Evolutionary conservation across 495 filamentous ascomycete genomes (phyloP).

Genomic region (Hypomontagnella monticulosa): DNA sequence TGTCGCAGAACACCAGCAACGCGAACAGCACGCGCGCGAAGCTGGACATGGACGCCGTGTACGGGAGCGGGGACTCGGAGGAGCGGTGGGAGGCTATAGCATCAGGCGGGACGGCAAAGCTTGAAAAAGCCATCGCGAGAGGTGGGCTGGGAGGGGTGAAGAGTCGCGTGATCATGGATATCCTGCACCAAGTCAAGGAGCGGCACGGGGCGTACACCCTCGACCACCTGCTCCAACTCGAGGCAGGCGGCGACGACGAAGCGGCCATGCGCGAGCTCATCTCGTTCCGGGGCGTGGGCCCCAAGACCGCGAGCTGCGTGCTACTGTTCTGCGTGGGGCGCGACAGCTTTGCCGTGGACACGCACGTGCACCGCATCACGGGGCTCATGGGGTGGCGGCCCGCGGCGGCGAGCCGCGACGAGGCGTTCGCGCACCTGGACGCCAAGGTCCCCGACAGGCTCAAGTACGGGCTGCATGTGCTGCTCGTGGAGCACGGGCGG

Average conservation of each 20-base stretch:
- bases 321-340: slow-evolving; percentile 78
- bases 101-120: slow-evolving; percentile 65
- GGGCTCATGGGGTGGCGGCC: slow-evolving; percentile 84
- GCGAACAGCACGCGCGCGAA: slow-evolving; percentile 75
- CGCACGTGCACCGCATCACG: slow-evolving; percentile 79
- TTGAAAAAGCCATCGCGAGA: slow-evolving; percentile 76
- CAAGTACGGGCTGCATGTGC: slow-evolving; percentile 84
- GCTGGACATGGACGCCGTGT: slow-evolving; percentile 72
- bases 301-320: slow-evolving; percentile 89
- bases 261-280: slow-evolving; percentile 76
- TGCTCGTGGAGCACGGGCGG: slow-evolving; percentile 84
- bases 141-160: slow-evolving; percentile 80
- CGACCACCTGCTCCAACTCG: slow-evolving; percentile 71
- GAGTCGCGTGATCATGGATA: slow-evolving; percentile 75
- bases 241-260: slow-evolving; percentile 61
- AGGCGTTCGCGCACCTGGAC: slow-evolving; percentile 81
- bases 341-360: slow-evolving; percentile 84
- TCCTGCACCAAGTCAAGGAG: slow-evolving; percentile 75
- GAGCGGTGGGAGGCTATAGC: slow-evolving; percentile 78
- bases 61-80: slow-evolving; percentile 73
- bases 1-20: slow-evolving; percentile 77
- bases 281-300: slow-evolving; percentile 81
- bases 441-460: slow-evolving; percentile 77
- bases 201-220: slow-evolving; percentile 70
- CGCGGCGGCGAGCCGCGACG: slow-evolving; percentile 66